Evolutionary conservation across 352 stramenopile species (phyloP), one percentile per base, ranked within the genome.

Genomic region (Globisporangium abappressorium): DNA sequence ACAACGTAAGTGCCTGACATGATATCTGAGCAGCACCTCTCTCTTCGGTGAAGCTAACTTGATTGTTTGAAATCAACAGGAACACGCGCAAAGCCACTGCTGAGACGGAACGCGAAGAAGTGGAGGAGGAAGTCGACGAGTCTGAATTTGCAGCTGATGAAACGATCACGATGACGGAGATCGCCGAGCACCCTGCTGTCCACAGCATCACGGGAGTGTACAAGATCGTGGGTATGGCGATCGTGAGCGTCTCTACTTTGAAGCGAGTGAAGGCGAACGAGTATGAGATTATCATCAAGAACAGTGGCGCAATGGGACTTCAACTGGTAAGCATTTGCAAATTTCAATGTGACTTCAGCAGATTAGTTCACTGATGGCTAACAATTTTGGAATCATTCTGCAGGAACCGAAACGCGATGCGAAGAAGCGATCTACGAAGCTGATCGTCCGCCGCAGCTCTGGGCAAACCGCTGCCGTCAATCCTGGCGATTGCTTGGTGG

Each of bases 131-230:
- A 56, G 79, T 75, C 28, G 71, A 78, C 12, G 75, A 88, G 8
- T 55, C 68, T 12, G 85, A 91, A 14, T 78, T 85, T 53, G 73
- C 77, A n/a, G 70, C 72, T n/a, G 83, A 91, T 64, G 82, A 93
- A 38, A 93, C 85, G 11, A 79, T 92, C 59, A 93, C 85, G 7
- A 71, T 74, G 3, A 81, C 87, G 28, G 77, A 85, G 9, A 68
- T 92, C 9, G 82, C 84, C n/a, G 82, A 92, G 41, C 85, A 93
- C 58, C 85, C 86, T 5, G 71, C 84, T 8, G 82, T 94, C 54
- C 85, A 81, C 53, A 93, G 81, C 60, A 91, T 94, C 70, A 94
- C 86, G 8, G 86, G 86, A 43, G 86, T 93, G n/a, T 93, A 94
- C 68, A 84, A 85, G 66, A 82, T 90, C 14, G 84, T 90, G 15